Base-by-base conservation (phyloP, 306 rosid genomes). In the Quercus alba region DNA sequence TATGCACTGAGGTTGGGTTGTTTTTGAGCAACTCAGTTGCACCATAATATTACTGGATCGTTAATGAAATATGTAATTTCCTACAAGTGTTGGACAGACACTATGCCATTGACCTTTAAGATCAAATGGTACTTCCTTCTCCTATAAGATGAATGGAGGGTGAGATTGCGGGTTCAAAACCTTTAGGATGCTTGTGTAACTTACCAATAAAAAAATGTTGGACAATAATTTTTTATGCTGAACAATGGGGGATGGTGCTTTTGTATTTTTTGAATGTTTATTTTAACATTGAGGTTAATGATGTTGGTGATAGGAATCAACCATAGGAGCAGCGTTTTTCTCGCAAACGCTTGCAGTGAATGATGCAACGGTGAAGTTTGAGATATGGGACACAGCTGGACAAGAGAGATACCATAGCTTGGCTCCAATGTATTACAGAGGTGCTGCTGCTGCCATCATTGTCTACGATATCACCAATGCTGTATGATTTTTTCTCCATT, bases 361-460 rank as follows among this genome's bases (percentile, higher is more conserved):
- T 69, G 92, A 86, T 68, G 90, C 90, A 18, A 88, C 87, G 0
- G 90, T 88, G 41, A 88, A 88, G 76, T 88, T 88, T 75, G 92
- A 88, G 84, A 88, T 88, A 67, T 88, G 92, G 92, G 92, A 88
- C 70, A 88, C 92, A 0, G 92, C 92, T 1, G 92, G 92, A 59
- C 92, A 88, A 70, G 92, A 88, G 87, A 82, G 92, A 57, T 88
- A 88, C 79, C 92, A 88, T 76, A 88, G 92, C 79, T 78, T 88
- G 87, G 92, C 92, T 82, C 92, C 92, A 73, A 88, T 88, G 92
- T 88, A 88, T 67, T 88, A 88, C 89, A 80, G 92, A 86, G 92
- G 92, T 3, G 92, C 92, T 28, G 92, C 92, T 28, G 92, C 90
- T 55, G 90, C 92, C 79, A 84, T 88, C 82, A 88, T 88, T 64